A percentile compares a stretch with the other conserved stretches of the same genome.
Conservation (phyloP, 1,139 yeast species). For the Nakaseomyces uthaithaninus region DNA sequence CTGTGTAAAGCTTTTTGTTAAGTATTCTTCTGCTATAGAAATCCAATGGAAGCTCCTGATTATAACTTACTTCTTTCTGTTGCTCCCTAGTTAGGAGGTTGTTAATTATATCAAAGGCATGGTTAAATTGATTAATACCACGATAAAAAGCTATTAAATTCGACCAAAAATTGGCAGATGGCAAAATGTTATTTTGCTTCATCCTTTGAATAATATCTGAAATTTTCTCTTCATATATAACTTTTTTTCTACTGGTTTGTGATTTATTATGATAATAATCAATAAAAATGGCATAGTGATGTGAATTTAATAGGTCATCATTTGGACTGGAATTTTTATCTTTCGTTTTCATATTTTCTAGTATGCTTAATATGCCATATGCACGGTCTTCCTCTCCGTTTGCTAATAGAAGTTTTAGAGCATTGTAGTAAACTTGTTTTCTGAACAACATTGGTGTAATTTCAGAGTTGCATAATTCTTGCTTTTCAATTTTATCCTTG, state of each 20-base stretch:
- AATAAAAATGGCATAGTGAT: conserved; percentile 27
- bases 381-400: conserved; percentile 18
- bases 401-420: conserved; percentile 1
- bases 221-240: conserved; percentile 9
- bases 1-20: conserved; percentile 19
- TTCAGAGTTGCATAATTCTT: background rate
- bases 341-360: conserved; percentile 14
- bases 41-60: background rate
- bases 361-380: conserved; percentile 12
- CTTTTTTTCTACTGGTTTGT: background rate
- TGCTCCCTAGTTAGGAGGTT: conserved; percentile 8
- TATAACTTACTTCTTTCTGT: background rate
- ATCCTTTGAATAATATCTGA: conserved; percentile 9
- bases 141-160: background rate
- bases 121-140: conserved; percentile 14
- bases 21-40: conserved; percentile 18
- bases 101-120: conserved; percentile 21
- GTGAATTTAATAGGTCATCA: conserved; percentile 19
- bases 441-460: background rate
- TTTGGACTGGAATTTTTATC: conserved; percentile 4
- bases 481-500: conserved; percentile 10
- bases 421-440: background rate
- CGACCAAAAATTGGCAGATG: conserved; percentile 1
- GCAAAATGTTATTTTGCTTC: background rate
- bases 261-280: conserved; percentile 16